Conservation (phyloP, 2,329 filamentous ascomycete genomes). For the Cyphellophora attinorum region DNA sequence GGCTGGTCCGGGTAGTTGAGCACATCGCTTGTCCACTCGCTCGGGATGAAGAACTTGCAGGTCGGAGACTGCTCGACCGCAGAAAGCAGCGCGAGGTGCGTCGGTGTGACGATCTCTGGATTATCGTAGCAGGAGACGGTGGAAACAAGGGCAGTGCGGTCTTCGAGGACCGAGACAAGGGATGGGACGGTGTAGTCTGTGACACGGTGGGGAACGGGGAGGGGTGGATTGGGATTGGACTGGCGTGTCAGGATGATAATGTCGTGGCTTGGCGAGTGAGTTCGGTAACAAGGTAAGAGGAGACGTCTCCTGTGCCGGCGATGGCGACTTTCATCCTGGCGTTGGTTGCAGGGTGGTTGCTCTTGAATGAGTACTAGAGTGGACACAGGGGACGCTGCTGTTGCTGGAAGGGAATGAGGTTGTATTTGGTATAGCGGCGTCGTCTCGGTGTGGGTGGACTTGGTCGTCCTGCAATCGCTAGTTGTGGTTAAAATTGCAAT, state of each 20-base stretch:
- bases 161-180: constrained; percentile 3
- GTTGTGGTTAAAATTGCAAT: too few species aligned
- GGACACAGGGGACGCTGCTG: too few species aligned
- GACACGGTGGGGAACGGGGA: constrained; percentile 2
- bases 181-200: constrained; percentile 6
- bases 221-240: background rate
- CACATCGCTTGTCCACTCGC: constrained; percentile 5
- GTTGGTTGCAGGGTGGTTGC: too few species aligned
- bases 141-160: constrained; percentile 6
- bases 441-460: too few species aligned
- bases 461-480: too few species aligned
- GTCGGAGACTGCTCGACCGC: constrained; percentile 4
- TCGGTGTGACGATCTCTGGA: constrained; percentile 1
- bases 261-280: constrained; percentile 3
- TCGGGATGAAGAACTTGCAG: constrained; percentile 8
- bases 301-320: constrained; percentile 8
- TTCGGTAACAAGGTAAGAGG: constrained; percentile 6
- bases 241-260: constrained; percentile 6
- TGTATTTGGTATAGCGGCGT: too few species aligned
- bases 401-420: too few species aligned
- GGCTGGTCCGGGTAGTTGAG: constrained; percentile 7
- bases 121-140: constrained; percentile 6
- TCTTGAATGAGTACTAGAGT: too few species aligned
- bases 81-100: constrained; percentile 7
- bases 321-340: constrained; percentile 12